phyloP scores from a whole-genome alignment of 345 rosid genomes.

The Heritiera littoralis region DNA sequence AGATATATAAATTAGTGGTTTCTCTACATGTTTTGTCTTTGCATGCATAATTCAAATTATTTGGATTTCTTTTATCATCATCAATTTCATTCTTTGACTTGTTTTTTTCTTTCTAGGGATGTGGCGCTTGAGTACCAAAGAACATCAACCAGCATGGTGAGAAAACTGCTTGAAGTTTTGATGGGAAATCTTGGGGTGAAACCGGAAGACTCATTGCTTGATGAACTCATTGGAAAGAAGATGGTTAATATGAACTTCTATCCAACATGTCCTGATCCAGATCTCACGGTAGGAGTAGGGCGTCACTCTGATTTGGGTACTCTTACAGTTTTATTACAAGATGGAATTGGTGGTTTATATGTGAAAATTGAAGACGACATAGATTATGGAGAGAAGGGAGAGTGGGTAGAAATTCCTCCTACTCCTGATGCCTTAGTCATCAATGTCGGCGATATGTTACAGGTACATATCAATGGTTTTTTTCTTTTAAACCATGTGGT shows the following conservation, averaged over 20 bases:
- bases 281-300: slow-evolving; percentile 55
- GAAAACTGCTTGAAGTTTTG: slow-evolving; percentile 38
- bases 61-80: not conserved
- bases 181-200: slow-evolving; percentile 45
- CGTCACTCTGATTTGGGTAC: slow-evolving; percentile 68
- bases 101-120: slow-evolving; percentile 31
- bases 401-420: slow-evolving; percentile 30
- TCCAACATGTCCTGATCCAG: slow-evolving; percentile 60
- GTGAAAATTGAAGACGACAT: slow-evolving; percentile 39
- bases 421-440: slow-evolving; percentile 39
- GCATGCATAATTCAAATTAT: no score
- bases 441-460: slow-evolving; percentile 46
- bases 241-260: slow-evolving; percentile 64
- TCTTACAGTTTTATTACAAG: slow-evolving; percentile 56
- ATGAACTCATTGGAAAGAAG: slow-evolving; percentile 41
- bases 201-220: slow-evolving; percentile 37
- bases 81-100: not conserved
- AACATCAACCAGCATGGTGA: slow-evolving; percentile 45
- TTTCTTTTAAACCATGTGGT: no score
- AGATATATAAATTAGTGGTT: not conserved
- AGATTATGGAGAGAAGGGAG: slow-evolving; percentile 20
- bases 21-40: not conserved
- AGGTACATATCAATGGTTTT: slow-evolving; percentile 15
- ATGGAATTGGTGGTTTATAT: slow-evolving; percentile 62
- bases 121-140: slow-evolving; percentile 47